These are phyloP conservation scores for Drechslerella coelobrocha DNA, from an alignment of 2,329 filamentous ascomycete species.

Conservation along the genomic window DNA sequence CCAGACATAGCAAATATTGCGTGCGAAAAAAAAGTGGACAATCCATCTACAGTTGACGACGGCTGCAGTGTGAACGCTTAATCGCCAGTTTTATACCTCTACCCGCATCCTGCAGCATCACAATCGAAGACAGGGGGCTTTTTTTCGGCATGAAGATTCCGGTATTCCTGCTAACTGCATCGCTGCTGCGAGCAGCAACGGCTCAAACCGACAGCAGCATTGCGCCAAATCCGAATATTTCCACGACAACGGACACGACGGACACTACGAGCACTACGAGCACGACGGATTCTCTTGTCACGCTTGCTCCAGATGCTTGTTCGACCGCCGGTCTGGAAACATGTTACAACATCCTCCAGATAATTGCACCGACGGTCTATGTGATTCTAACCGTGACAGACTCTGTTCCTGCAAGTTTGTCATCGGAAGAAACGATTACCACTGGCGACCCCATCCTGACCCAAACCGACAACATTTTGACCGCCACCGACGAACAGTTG, in stretches of 20 bases:
- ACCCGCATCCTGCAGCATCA: not conserved
- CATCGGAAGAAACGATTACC: conserved; percentile 28
- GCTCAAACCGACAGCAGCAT: not conserved
- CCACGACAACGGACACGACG: not conserved
- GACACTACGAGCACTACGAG: conserved; percentile 17
- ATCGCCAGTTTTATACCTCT: not conserved
- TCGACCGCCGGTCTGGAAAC: conserved; percentile 10
- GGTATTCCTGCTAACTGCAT: not conserved
- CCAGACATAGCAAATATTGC: too few species aligned
- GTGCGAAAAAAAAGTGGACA: not conserved
- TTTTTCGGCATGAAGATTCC: not conserved
- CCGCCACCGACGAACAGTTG: conserved; percentile 5
- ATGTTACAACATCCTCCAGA: conserved; percentile 20
- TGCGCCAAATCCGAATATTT: not conserved
- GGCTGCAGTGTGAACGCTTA: not conserved
- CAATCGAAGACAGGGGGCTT: not conserved
- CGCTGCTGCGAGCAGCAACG: not conserved
- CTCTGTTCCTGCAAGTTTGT: conserved; percentile 2
- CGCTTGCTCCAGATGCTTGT: conserved; percentile 25
- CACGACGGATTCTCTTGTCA: conserved; percentile 9
- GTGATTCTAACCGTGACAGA: conserved; percentile 35
- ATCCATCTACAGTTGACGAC: not conserved
- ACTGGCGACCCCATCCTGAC: conserved; percentile 46
- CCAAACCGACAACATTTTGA: conserved; percentile 29
- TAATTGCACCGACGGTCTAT: conserved; percentile 35